phyloP scores from a whole-genome alignment of 371 early-diverging fungal species.

The Conidiobolus incongruus region DNA sequence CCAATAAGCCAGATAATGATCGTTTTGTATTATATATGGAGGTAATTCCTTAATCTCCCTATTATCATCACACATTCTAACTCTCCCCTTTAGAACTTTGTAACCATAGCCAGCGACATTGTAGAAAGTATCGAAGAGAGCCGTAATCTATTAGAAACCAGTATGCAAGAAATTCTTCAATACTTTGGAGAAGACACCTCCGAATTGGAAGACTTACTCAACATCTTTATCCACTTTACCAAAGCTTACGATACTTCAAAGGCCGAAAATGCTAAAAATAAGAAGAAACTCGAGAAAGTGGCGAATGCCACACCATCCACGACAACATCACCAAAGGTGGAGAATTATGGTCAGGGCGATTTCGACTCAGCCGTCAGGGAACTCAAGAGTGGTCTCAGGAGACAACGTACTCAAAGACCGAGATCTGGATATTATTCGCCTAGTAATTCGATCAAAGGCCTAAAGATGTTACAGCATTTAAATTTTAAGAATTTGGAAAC shows the following conservation, averaged over 20 bases:
- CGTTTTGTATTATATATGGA: conserved; percentile 39
- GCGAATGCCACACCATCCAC: neutral
- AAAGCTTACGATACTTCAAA: conserved; percentile 5
- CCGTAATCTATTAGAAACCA: conserved; percentile 31
- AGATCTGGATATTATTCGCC: no score
- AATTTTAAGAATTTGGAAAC: no score
- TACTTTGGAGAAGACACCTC: conserved; percentile 66
- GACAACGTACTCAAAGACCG: conserved; percentile 1
- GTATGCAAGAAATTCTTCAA: conserved; percentile 36
- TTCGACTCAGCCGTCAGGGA: conserved; percentile 8
- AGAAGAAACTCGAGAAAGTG: neutral
- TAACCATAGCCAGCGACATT: conserved; percentile 17
- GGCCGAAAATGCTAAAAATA: conserved; percentile 6
- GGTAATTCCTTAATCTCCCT: conserved; percentile 13
- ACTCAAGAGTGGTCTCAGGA: conserved; percentile 6
- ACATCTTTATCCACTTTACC: conserved; percentile 22
- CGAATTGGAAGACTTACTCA: conserved; percentile 77
- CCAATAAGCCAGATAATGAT: conserved; percentile 22
- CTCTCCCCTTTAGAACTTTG: conserved; percentile 23
- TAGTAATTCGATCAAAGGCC: no score
- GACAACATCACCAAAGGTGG: no score
- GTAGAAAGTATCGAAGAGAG: conserved; percentile 21
- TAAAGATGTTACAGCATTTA: no score
- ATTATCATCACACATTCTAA: conserved; percentile 13
- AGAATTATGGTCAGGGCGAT: conserved; percentile 8